Conservation (phyloP, 805 yeast species). For the Wickerhamiella qilinensis region DNA sequence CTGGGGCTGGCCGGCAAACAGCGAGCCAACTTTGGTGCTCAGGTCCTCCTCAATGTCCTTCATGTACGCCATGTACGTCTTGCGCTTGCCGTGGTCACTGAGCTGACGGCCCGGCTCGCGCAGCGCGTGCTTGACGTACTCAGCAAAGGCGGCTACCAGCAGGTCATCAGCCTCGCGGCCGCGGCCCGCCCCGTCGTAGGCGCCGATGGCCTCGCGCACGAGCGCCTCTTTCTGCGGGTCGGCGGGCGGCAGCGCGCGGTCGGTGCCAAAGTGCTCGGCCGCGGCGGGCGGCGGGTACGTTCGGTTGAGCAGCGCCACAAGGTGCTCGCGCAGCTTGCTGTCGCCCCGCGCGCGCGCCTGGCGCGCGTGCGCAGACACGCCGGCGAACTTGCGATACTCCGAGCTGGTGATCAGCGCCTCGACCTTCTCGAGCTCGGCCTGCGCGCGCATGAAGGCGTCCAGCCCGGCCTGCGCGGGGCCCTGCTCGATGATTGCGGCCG, state of each 20-base stretch:
- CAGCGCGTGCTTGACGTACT: conserved; percentile 11
- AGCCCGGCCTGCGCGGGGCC: not conserved
- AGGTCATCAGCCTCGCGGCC: conserved; percentile 13
- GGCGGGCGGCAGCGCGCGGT: conserved; percentile 7
- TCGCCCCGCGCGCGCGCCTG: conserved; percentile 1
- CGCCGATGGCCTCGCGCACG: conserved; percentile 29
- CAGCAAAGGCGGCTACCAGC: conserved; percentile 10
- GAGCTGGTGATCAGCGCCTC: conserved; percentile 14
- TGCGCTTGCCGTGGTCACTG: conserved; percentile 1
- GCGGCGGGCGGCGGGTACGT: not conserved
- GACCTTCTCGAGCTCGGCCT: conserved; percentile 14
- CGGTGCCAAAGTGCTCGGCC: conserved; percentile 21
- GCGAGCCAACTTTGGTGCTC: conserved; percentile 2
- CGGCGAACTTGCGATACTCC: conserved; percentile 9
- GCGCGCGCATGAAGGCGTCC: conserved; percentile 26
- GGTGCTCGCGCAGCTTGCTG: conserved; percentile 26
- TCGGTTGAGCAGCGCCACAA: conserved; percentile 24
- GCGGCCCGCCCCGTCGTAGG: conserved; percentile 25
- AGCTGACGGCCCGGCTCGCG: conserved; percentile 3
- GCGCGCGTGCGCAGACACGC: conserved; percentile 5
- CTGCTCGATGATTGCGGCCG: not conserved
- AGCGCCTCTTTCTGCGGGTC: conserved; percentile 24
- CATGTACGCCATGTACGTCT: conserved; percentile 4
- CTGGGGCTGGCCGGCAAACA: conserved; percentile 5
- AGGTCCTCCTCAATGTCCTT: conserved; percentile 9